These are phyloP conservation scores for Dactylis glomerata DNA, from an alignment of 176 grass and related monocot species.

Conservation along the genomic window DNA sequence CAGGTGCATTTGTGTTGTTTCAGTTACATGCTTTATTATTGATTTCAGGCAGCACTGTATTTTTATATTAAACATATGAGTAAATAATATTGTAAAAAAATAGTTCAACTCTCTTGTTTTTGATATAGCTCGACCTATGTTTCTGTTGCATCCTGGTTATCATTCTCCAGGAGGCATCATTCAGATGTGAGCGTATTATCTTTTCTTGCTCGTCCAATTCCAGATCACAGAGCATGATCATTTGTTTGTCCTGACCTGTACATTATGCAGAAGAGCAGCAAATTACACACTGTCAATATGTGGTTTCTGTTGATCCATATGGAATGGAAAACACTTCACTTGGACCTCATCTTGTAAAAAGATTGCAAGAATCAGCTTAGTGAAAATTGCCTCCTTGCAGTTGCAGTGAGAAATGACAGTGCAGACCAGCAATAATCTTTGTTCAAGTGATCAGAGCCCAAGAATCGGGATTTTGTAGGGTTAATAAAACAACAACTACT, in stretches of 20 bases:
- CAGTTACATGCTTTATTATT: background rate
- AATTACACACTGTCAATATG: background rate
- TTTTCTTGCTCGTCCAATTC: background rate
- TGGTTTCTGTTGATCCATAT: background rate
- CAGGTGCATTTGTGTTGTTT: background rate
- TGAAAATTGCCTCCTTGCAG: too few species aligned
- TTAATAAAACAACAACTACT: too few species aligned
- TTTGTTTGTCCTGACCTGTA: background rate
- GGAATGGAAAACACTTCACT: too few species aligned
- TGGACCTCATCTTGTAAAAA: too few species aligned
- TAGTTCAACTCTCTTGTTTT: background rate
- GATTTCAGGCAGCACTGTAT: background rate
- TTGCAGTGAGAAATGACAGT: too few species aligned
- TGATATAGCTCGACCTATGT: background rate
- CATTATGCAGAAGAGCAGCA: background rate
- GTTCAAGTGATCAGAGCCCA: too few species aligned
- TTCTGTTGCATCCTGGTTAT: background rate
- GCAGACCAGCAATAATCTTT: too few species aligned
- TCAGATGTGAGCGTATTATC: background rate
- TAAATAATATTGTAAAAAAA: background rate
- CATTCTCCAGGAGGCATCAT: background rate
- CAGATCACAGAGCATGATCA: background rate
- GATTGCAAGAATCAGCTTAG: too few species aligned
- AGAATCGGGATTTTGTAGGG: too few species aligned
- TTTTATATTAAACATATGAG: background rate